phyloP scores from a whole-genome alignment of 345 rosid species.

The Bruguiera sexangula region DNA sequence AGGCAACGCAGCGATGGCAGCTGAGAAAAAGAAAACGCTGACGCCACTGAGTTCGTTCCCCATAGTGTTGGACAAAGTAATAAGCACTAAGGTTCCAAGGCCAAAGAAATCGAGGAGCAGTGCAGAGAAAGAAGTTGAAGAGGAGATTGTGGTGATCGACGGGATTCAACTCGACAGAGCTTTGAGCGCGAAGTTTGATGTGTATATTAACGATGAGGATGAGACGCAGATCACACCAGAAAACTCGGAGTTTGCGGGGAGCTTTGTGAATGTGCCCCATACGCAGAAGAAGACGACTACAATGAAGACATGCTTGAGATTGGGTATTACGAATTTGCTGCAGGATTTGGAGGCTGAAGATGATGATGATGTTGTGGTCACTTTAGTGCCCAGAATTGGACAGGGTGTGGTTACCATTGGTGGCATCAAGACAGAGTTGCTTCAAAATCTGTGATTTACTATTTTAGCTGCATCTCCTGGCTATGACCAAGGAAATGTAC shows the following conservation, averaged over 20 bases:
- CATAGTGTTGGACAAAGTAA: conserved; percentile 21
- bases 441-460: not conserved
- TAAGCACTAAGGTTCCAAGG: conserved; percentile 36
- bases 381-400: conserved; percentile 41
- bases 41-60: conserved; percentile 28
- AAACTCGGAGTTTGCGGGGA: conserved; percentile 51
- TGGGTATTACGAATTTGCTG: conserved; percentile 45
- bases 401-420: conserved; percentile 29
- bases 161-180: conserved; percentile 37
- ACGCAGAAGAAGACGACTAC: conserved; percentile 39
- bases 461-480: too few relatives aligned
- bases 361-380: conserved; percentile 45
- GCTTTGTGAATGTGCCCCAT: conserved; percentile 52
- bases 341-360: conserved; percentile 47
- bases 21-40: conserved; percentile 15
- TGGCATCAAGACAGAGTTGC: conserved; percentile 39
- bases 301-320: conserved; percentile 32
- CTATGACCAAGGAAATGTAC: too few relatives aligned
- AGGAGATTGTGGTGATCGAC: conserved; percentile 46
- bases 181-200: conserved; percentile 38
- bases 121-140: conserved; percentile 51
- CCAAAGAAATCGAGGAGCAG: conserved; percentile 44
- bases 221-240: conserved; percentile 21
- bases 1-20: conserved; percentile 28
- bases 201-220: conserved; percentile 47